These are phyloP conservation scores for Aphanomyces cochlioides DNA, from an alignment of 352 stramenopile species.

Conservation along the genomic window DNA sequence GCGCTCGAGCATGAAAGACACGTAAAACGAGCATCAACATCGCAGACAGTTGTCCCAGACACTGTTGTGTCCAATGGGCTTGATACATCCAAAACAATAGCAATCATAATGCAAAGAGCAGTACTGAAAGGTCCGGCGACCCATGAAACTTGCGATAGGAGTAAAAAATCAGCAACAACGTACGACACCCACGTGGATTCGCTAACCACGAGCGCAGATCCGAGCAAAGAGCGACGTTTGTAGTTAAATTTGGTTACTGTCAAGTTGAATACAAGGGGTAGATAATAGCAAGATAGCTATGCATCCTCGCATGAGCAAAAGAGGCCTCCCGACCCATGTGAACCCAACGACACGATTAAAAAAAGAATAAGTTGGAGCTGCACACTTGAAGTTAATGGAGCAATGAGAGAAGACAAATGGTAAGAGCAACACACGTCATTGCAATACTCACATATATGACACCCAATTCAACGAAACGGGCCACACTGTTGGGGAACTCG, in stretches of 20 bases:
- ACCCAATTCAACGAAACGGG: neutral
- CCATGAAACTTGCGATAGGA: neutral
- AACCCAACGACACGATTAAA: neutral
- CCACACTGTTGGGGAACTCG: neutral
- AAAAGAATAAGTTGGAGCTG: neutral
- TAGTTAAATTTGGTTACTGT: neutral
- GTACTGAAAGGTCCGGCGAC: neutral
- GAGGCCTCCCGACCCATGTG: neutral
- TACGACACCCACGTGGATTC: neutral
- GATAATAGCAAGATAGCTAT: neutral
- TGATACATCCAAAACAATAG: neutral
- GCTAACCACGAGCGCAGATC: neutral
- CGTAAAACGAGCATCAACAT: neutral
- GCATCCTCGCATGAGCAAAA: neutral
- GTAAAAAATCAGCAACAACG: neutral
- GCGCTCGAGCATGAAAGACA: neutral
- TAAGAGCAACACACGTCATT: neutral
- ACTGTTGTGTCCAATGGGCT: neutral
- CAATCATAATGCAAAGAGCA: neutral
- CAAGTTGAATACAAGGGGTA: neutral
- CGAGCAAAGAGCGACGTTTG: neutral
- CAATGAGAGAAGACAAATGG: neutral
- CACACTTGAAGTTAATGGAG: neutral
- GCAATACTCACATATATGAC: neutral
- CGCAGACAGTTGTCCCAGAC: neutral